Evolutionary conservation across 495 filamentous ascomycete species (phyloP).

Genomic region (Daldinia concentrica): DNA sequence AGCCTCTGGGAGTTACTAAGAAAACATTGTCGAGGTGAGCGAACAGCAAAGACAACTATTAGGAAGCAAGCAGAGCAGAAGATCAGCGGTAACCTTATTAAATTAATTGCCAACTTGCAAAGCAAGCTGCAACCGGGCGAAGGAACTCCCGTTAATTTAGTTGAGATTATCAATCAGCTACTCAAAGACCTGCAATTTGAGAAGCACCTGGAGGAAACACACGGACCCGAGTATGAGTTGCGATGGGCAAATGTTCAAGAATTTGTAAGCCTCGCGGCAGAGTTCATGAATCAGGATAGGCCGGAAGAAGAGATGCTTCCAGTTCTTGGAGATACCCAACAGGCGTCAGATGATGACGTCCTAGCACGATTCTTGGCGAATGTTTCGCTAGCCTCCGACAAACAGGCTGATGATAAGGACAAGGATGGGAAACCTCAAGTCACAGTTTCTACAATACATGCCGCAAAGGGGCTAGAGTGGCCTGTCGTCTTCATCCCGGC

Average conservation of each 20-base stretch:
- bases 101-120: slow-evolving; percentile 68
- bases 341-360: slow-evolving; percentile 71
- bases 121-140: slow-evolving; percentile 64
- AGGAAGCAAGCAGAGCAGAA: slow-evolving; percentile 71
- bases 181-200: slow-evolving; percentile 78
- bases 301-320: slow-evolving; percentile 75
- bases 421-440: slow-evolving; percentile 70
- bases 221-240: slow-evolving; percentile 79
- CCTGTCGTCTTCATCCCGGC: slow-evolving; percentile 95
- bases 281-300: slow-evolving; percentile 65
- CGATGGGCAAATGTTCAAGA: slow-evolving; percentile 95
- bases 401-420: slow-evolving; percentile 66
- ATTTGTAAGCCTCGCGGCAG: slow-evolving; percentile 77
- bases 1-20: slow-evolving; percentile 79
- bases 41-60: slow-evolving; percentile 72
- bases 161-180: slow-evolving; percentile 77
- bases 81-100: slow-evolving; percentile 51
- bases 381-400: slow-evolving; percentile 83
- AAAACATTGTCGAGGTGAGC: slow-evolving; percentile 74
- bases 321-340: slow-evolving; percentile 76
- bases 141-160: slow-evolving; percentile 60
- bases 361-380: slow-evolving; percentile 89
- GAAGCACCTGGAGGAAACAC: slow-evolving; percentile 71
- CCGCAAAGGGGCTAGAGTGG: slow-evolving; percentile 97
- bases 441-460: slow-evolving; percentile 96